Evolutionary conservation across 2,329 filamentous ascomycete genomes (phyloP).

Genomic region (Penicillium expansum): DNA sequence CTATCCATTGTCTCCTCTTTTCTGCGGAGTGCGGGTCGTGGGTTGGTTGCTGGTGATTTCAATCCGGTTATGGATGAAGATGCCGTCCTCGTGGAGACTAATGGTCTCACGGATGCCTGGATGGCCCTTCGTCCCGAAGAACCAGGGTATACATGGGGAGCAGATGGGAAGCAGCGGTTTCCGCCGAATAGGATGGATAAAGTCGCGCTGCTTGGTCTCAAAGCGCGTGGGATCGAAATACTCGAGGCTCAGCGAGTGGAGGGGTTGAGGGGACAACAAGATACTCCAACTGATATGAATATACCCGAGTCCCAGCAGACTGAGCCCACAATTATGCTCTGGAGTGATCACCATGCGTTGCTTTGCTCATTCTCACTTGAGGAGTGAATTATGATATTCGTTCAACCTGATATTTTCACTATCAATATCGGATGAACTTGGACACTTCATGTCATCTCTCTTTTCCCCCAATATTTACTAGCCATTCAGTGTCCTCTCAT

Average conservation of each 20-base stretch:
- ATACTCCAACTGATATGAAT: background rate
- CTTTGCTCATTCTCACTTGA: background rate
- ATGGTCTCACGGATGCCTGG: constrained; percentile 40
- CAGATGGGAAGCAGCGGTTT: constrained; percentile 33
- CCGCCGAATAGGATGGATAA: constrained; percentile 41
- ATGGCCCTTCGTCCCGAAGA: constrained; percentile 25
- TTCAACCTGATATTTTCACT: background rate
- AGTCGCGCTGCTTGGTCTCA: constrained; percentile 33
- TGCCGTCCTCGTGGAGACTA: constrained; percentile 28
- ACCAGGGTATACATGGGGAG: constrained; percentile 41
- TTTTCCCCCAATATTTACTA: background rate
- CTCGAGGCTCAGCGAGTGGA: constrained; percentile 1
- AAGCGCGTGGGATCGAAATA: background rate
- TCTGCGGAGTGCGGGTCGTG: constrained; percentile 27
- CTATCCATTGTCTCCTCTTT: constrained; percentile 27
- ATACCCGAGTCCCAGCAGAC: background rate
- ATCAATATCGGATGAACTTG: background rate
- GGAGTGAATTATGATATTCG: background rate
- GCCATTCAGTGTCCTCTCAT: no score
- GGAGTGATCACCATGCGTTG: constrained; percentile 2
- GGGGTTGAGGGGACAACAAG: no score
- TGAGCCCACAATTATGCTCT: background rate
- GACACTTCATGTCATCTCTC: background rate
- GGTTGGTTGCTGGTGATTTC: constrained; percentile 43
- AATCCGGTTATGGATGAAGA: constrained; percentile 42